These are phyloP conservation scores for Rosa rugosa DNA, from an alignment of 306 rosid species.

Conservation along the genomic window DNA sequence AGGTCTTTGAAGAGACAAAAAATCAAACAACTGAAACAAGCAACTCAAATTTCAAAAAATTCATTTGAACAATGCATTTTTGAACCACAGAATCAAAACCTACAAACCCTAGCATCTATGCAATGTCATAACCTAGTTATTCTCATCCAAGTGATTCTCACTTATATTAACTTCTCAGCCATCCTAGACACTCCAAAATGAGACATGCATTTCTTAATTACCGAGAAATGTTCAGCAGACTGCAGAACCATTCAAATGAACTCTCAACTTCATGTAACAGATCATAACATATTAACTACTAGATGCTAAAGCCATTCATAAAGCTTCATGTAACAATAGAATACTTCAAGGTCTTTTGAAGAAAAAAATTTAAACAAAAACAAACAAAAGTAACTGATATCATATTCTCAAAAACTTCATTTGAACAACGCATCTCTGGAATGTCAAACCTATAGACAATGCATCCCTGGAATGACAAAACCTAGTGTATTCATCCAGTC, in stretches of 20 bases:
- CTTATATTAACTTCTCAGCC: conserved; percentile 29
- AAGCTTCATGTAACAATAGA: background rate
- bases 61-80: background rate
- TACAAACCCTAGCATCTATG: background rate
- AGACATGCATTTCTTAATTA: background rate
- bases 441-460: too few species aligned
- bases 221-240: background rate
- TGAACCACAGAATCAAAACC: background rate
- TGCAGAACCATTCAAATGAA: background rate
- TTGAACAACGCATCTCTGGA: too few species aligned
- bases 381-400: too few species aligned
- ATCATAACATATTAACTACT: background rate
- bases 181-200: conserved; percentile 56
- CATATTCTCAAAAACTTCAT: too few species aligned
- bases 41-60: background rate
- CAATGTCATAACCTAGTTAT: background rate
- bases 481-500: too few species aligned
- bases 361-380: background rate
- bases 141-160: background rate
- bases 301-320: background rate
- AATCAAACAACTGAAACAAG: background rate
- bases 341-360: background rate
- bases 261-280: background rate
- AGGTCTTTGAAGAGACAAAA: background rate
- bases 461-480: too few species aligned